Conservation (phyloP, 2,329 filamentous ascomycete species). For the Alternaria panax region DNA sequence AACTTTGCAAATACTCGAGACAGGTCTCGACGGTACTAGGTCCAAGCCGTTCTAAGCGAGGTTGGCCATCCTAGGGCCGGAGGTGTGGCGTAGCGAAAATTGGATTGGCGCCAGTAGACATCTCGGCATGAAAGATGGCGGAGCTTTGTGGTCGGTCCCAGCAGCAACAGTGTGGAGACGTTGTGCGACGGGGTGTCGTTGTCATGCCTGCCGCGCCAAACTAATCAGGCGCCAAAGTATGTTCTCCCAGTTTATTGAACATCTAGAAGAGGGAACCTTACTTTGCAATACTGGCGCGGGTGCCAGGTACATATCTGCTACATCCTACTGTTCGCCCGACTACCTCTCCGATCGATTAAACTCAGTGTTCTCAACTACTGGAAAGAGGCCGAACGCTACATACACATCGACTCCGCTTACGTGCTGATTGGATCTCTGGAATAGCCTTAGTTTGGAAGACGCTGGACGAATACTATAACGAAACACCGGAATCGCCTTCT, state of each 20-base stretch:
- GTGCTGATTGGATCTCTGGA: background rate
- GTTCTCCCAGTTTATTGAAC: background rate
- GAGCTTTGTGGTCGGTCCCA: slow-evolving; percentile 9
- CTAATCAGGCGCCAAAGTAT: slow-evolving; percentile 1
- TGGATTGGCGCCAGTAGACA: slow-evolving; percentile 3
- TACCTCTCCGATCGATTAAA: slow-evolving; percentile 1
- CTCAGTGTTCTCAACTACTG: background rate
- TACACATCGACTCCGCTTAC: background rate
- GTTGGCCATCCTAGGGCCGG: slow-evolving; percentile 2
- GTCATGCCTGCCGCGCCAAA: slow-evolving; percentile 1
- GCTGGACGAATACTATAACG: background rate
- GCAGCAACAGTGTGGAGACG: slow-evolving; percentile 4
- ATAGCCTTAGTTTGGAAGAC: slow-evolving; percentile 9
- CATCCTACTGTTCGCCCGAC: background rate
- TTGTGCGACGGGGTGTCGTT: slow-evolving; percentile 3
- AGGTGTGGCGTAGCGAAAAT: slow-evolving; percentile 14
- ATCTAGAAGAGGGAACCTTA: background rate
- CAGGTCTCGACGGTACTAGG: background rate
- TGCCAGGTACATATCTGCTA: slow-evolving; percentile 13
- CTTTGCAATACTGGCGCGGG: background rate
- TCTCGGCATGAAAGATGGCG: slow-evolving; percentile 5
- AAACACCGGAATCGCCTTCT: slow-evolving; percentile 1
- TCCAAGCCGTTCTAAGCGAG: background rate
- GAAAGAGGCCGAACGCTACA: slow-evolving; percentile 2
- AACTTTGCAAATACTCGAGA: slow-evolving; percentile 6